Base-by-base conservation (phyloP, 139 green algal genomes). In the Tetratostichococcus sp. region DNA sequence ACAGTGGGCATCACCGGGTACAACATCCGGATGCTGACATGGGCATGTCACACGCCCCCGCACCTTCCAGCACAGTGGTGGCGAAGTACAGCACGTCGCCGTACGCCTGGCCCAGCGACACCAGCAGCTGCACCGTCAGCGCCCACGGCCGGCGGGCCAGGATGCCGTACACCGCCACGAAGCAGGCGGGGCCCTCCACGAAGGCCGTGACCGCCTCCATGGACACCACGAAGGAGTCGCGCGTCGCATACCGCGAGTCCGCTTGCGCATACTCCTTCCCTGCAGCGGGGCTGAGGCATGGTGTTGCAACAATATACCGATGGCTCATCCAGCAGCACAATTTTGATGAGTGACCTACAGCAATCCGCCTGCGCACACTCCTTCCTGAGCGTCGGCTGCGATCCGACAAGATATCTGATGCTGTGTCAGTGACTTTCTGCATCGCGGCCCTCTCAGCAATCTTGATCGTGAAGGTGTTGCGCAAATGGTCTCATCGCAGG, bases 221-320 rank as follows among this genome's bases (percentile, higher is more conserved):
- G 28, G 69, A 72, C 23, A 97, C 88, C 23, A 93, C 83, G 73
- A 95, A 97, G n/a, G 86, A 74, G 65, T 97, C 93, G 4, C 93
- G 83, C 6, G 86, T 91, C 17, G 88, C 89, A 75, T 97, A 97
- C 33, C 93, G 86, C 1, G 87, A 94, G 85, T 97, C 93, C 1
- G 88, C 92, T 69, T 95, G 94, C 65, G 79, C 72, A 77, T 97
- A 97, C 84, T 97, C 93, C 85, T 97, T 97, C 93, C 90, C 89
- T 95, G 80, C 32, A 32, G 6, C 6, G 35, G 30, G 5, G 67
- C 28, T 21, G 25, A 11, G 32, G 28, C 42, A 30, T 21, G 68
- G 0, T 14, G 4, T 23, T 73, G 4, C 14, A 1, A 8, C 1
- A 35, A 28, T 6, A 25, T 71, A 39, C 6, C 28, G 31, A 43